phyloP scores from a whole-genome alignment of 306 rosid genomes.

The Cucurbita maxima region DNA sequence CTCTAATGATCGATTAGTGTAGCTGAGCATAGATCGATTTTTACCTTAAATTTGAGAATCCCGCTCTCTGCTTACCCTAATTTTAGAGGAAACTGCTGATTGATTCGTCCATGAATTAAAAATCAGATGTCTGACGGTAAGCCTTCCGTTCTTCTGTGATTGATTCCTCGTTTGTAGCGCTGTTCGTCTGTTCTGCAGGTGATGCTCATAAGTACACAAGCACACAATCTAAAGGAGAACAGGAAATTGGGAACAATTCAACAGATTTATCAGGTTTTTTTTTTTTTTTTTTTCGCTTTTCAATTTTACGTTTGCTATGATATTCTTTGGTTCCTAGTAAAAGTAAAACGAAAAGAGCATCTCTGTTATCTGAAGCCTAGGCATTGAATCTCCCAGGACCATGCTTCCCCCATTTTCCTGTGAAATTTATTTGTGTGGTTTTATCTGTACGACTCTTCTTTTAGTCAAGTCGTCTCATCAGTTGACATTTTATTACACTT shows the following conservation, averaged over 20 bases:
- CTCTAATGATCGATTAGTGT: neutral
- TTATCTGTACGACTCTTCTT: neutral
- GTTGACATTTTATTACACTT: neutral
- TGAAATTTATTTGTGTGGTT: neutral
- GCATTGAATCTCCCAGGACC: neutral
- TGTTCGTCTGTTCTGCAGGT: neutral
- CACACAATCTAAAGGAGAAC: neutral
- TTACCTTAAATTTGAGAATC: neutral
- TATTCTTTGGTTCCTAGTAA: neutral
- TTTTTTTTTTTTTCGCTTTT: neutral
- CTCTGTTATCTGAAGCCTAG: neutral
- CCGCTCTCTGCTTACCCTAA: neutral
- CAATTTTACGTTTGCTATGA: neutral
- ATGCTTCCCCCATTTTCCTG: neutral
- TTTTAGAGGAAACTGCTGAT: neutral
- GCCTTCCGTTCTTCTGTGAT: neutral
- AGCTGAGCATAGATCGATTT: neutral
- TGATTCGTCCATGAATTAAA: neutral
- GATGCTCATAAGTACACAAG: neutral
- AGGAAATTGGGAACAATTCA: neutral
- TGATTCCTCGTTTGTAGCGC: neutral
- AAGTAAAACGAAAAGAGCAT: neutral
- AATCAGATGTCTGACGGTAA: constrained; percentile 1
- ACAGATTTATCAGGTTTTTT: neutral
- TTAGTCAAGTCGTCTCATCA: neutral